Conservation (phyloP, 78 protist species). For the Dictyostelium brefeldianum region DNA sequence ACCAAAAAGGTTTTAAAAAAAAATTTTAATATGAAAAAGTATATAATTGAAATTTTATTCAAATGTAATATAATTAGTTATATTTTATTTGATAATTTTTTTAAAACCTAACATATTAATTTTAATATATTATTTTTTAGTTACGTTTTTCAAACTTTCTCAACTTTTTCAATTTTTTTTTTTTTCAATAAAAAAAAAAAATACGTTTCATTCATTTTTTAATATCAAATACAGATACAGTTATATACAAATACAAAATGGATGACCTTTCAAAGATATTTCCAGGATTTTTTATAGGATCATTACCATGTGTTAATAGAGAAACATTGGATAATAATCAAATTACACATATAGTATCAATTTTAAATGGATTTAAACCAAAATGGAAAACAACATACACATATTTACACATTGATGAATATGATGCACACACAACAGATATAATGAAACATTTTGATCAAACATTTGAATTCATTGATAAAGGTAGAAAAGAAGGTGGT, state of each 20-base stretch:
- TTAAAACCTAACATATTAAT: no score
- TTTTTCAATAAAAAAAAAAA: no score
- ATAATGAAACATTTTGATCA: slow-evolving; percentile 44
- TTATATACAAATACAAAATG: not conserved
- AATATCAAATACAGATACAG: not conserved
- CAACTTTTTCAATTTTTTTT: no score
- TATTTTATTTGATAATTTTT: no score
- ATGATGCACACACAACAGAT: slow-evolving; percentile 28
- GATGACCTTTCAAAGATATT: slow-evolving; percentile 34
- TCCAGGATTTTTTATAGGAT: slow-evolving; percentile 66
- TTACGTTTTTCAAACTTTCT: no score
- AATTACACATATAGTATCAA: slow-evolving; percentile 42
- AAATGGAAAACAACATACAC: slow-evolving; percentile 63
- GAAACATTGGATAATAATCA: slow-evolving; percentile 39
- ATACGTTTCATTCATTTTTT: no score
- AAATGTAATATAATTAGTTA: no score
- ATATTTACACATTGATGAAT: slow-evolving; percentile 45
- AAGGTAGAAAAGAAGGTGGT: slow-evolving; percentile 75
- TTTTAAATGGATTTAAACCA: slow-evolving; percentile 61
- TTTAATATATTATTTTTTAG: no score
- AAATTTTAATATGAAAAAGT: no score
- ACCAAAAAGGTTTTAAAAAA: no score
- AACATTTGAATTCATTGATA: slow-evolving; percentile 71
- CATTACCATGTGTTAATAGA: slow-evolving; percentile 54
- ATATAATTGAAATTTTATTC: no score